These are phyloP conservation scores for Phytophthora vignae DNA, from an alignment of 352 stramenopile species.

Conservation along the genomic window DNA sequence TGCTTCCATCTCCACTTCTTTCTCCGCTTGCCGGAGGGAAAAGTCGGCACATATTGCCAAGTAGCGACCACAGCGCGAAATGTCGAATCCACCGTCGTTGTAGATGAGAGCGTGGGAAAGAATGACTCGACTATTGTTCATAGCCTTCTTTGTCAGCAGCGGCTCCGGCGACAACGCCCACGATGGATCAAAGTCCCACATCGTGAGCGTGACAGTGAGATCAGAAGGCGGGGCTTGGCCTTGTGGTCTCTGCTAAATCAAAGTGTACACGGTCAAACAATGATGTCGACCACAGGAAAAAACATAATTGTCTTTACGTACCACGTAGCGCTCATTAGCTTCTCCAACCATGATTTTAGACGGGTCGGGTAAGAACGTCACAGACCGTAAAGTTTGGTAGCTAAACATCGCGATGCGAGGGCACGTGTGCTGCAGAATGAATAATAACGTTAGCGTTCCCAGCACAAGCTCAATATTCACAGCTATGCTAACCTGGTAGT, in stretches of 20 bases:
- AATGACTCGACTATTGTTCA: slow-evolving; percentile 86
- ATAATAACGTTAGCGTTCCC: slow-evolving; percentile 7
- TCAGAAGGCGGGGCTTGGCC: slow-evolving; percentile 81
- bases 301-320: slow-evolving; percentile 32
- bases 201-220: slow-evolving; percentile 93
- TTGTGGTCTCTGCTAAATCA: slow-evolving; percentile 63
- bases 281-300: not conserved
- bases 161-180: slow-evolving; percentile 81
- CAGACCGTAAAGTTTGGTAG: slow-evolving; percentile 92
- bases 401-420: slow-evolving; percentile 91
- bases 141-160: slow-evolving; percentile 79
- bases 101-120: slow-evolving; percentile 96
- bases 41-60: slow-evolving; percentile 96
- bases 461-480: not conserved
- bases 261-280: not conserved
- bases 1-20: slow-evolving; percentile 83
- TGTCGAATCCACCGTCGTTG: slow-evolving; percentile 98
- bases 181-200: slow-evolving; percentile 95
- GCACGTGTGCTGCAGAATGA: slow-evolving; percentile 64
- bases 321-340: slow-evolving; percentile 91
- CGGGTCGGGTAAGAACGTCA: slow-evolving; percentile 93
- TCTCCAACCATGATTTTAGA: slow-evolving; percentile 95
- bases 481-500: slow-evolving; percentile 87
- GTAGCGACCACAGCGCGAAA: slow-evolving; percentile 94
- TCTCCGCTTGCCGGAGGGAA: slow-evolving; percentile 89